phyloP scores from a whole-genome alignment of 164 flowering plant genomes.

The Dillenia turbinata region DNA sequence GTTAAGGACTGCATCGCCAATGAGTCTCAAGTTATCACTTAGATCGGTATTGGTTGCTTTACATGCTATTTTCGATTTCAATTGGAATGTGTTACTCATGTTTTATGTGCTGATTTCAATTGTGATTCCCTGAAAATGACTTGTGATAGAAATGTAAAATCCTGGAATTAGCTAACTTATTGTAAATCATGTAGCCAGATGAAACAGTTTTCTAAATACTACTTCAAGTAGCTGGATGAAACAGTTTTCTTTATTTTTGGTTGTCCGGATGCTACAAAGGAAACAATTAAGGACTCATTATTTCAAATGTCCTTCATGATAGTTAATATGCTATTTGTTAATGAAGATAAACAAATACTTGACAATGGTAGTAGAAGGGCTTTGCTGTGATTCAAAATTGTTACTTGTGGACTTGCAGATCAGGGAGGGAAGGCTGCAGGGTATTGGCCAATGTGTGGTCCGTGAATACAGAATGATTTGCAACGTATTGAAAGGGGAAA shows the following conservation, averaged over 20 bases:
- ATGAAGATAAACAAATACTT: neutral
- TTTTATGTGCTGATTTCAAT: too few relatives aligned
- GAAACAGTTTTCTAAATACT: too few relatives aligned
- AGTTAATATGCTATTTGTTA: neutral
- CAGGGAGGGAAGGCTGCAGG: slow-evolving; percentile 85
- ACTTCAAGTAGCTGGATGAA: too few relatives aligned
- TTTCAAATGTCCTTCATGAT: too few relatives aligned
- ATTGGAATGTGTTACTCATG: too few relatives aligned
- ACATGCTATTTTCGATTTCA: neutral
- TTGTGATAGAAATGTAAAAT: too few relatives aligned
- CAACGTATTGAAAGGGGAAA: slow-evolving; percentile 58
- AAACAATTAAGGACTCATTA: too few relatives aligned
- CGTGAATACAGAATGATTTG: slow-evolving; percentile 83
- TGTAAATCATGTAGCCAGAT: too few relatives aligned
- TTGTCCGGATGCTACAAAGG: too few relatives aligned
- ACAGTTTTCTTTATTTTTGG: too few relatives aligned
- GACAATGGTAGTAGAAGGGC: neutral
- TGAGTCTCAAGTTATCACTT: slow-evolving; percentile 57
- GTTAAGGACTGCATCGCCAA: slow-evolving; percentile 63
- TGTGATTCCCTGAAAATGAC: too few relatives aligned
- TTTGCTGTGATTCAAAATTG: neutral
- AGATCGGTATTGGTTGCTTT: slow-evolving; percentile 41
- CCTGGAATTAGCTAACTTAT: too few relatives aligned
- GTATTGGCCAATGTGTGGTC: slow-evolving; percentile 77
- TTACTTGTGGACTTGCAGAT: slow-evolving; percentile 44